Base-by-base conservation (phyloP, 768 basidiomycete genomes). In the Boletus rufocinnamomeus region DNA sequence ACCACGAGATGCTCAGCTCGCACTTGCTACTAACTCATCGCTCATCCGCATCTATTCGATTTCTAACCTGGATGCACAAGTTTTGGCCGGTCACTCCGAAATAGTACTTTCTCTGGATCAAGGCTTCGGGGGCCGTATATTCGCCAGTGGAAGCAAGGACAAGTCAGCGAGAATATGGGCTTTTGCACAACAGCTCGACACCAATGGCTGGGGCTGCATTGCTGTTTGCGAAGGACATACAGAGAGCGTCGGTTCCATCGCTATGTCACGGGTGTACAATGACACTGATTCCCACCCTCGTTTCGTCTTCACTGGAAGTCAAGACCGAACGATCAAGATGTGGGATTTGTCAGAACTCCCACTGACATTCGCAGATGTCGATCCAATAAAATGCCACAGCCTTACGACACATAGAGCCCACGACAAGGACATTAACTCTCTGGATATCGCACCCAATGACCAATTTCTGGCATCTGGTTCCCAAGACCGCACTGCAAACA, bases 281-380 rank as follows among this genome's bases (percentile, higher is more conserved):
- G 63, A 70, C 21, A 28, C 43, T 28, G 70, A 70, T 21, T 57
- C 64, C 37, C 63, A 68, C 51, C 75, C 78, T 50, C 79, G 79
- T 41, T 96, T 97, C 75, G 78, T 95, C 80, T 91, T 98, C 70
- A 97, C 95, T 16, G 97, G 96, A 34, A 93, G 91, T 70, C 96
- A 98, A 74, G 97, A 99, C 72, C 85, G 93, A 44, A 98, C 97
- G 4, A 91, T 98, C 71, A 99, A 99, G 75, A 89, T 98, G 86
- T 99, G 97, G 97, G 94, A 98, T 73, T 71, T 98, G n/a, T 76
- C 82, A 1, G 69, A 75, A 16, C 74, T 88, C 4, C 74, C 80
- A 2, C 50, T 75, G n/a, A 61, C 63, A 27, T 67, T 63, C 27
- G 56, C 65, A 38, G 66, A 63, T 28, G 66, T 59, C 25, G 70